These are phyloP conservation scores for Phytophthora capsici DNA, from an alignment of 352 stramenopile species.

Conservation along the genomic window DNA sequence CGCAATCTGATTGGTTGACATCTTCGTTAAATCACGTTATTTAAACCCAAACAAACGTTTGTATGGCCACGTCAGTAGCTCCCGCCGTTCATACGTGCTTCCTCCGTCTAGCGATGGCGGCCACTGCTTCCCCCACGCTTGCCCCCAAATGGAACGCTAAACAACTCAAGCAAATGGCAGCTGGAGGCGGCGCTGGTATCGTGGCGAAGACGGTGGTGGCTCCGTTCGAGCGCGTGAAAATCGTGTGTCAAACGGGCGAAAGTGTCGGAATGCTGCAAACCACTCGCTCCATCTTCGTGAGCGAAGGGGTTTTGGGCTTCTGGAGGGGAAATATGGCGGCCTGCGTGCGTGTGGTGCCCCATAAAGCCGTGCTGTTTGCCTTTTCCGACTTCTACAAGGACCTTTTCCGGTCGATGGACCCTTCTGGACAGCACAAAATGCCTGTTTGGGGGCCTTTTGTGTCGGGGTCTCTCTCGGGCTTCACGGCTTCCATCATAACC, in stretches of 20 bases:
- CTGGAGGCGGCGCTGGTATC: slow-evolving; percentile 74
- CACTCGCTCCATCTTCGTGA: slow-evolving; percentile 57
- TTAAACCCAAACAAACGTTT: too few species aligned
- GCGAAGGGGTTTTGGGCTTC: slow-evolving; percentile 71
- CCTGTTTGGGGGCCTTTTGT: slow-evolving; percentile 69
- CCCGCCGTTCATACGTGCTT: not conserved
- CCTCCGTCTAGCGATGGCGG: slow-evolving; percentile 1
- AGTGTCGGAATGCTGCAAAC: slow-evolving; percentile 81
- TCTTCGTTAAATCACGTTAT: too few species aligned
- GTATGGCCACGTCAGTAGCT: not conserved
- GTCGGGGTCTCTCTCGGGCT: slow-evolving; percentile 75
- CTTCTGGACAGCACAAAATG: slow-evolving; percentile 31
- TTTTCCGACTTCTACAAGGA: slow-evolving; percentile 91
- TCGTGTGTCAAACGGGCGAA: slow-evolving; percentile 82
- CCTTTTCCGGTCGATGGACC: slow-evolving; percentile 52
- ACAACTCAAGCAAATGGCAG: slow-evolving; percentile 74
- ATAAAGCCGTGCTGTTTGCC: slow-evolving; percentile 84
- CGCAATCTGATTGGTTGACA: too few species aligned
- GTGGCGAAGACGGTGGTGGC: slow-evolving; percentile 84
- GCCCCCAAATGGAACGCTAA: slow-evolving; percentile 47
- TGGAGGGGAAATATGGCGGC: slow-evolving; percentile 80
- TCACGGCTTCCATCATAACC: slow-evolving; percentile 86
- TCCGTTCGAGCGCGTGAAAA: slow-evolving; percentile 87
- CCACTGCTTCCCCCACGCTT: not conserved
- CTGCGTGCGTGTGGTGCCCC: slow-evolving; percentile 80